Evolutionary conservation across 2,329 filamentous ascomycete species (phyloP).

Genomic region (Fusarium coicis): DNA sequence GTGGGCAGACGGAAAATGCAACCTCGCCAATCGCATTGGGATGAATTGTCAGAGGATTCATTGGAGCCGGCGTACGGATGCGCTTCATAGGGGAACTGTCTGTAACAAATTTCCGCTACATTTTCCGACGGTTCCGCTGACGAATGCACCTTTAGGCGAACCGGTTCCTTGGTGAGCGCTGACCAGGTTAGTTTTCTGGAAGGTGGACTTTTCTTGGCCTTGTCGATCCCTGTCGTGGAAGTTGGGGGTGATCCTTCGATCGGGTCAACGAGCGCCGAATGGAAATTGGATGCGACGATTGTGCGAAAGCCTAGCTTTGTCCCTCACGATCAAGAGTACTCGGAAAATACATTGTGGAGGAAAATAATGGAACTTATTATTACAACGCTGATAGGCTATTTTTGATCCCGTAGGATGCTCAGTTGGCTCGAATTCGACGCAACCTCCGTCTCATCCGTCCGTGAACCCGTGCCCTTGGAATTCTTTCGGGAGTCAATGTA

Average conservation of each 20-base stretch:
- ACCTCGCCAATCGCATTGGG: neutral
- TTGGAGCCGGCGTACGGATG: neutral
- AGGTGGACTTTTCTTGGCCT: neutral
- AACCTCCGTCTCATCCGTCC: neutral
- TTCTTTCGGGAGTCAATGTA: neutral
- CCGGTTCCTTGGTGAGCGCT: neutral
- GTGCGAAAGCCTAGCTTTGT: no score
- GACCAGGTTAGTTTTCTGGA: neutral
- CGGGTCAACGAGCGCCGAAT: neutral
- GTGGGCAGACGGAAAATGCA: neutral
- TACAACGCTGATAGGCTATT: neutral
- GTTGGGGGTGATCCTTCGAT: neutral
- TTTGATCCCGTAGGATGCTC: neutral
- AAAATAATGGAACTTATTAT: neutral
- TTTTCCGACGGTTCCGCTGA: neutral
- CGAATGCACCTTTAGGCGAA: neutral
- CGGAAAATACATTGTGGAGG: neutral
- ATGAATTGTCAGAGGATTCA: neutral
- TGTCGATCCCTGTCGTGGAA: neutral
- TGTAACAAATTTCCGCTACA: neutral
- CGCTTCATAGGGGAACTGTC: neutral
- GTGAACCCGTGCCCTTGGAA: neutral
- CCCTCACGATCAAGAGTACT: no score
- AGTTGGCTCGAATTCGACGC: neutral
- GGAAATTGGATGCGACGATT: neutral